These are phyloP conservation scores for Fusarium hostae DNA, from an alignment of 2,329 filamentous ascomycete species.

Conservation along the genomic window DNA sequence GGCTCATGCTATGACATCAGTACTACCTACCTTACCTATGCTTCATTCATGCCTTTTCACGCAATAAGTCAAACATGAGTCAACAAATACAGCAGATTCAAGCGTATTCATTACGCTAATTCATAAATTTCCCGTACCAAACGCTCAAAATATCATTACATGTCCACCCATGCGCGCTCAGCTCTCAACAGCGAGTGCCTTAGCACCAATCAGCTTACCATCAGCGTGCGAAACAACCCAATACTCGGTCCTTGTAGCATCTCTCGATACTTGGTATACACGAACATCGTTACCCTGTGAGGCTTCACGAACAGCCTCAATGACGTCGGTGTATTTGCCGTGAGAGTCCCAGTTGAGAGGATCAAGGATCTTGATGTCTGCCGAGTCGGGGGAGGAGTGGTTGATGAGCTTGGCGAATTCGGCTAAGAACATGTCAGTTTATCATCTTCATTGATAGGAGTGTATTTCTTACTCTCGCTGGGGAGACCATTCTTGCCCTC, in stretches of 20 bases:
- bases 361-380: slow-evolving; percentile 72
- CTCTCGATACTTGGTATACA: slow-evolving; percentile 77
- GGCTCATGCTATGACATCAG: not conserved
- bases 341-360: slow-evolving; percentile 77
- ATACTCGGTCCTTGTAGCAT: slow-evolving; percentile 76
- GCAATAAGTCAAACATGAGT: not conserved
- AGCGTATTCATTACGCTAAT: not conserved
- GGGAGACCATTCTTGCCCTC: slow-evolving; percentile 63
- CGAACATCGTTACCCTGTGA: slow-evolving; percentile 74
- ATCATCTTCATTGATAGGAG: not conserved
- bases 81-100: not conserved
- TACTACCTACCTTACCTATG: not conserved
- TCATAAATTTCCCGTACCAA: not conserved
- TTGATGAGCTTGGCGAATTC: slow-evolving; percentile 76
- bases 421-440: slow-evolving; percentile 56
- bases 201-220: slow-evolving; percentile 77
- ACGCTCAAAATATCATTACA: not conserved
- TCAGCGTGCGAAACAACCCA: slow-evolving; percentile 77
- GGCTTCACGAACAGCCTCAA: slow-evolving; percentile 75
- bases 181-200: slow-evolving; percentile 79
- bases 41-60: not conserved
- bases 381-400: slow-evolving; percentile 63
- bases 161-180: slow-evolving; percentile 9
- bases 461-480: slow-evolving; percentile 65
- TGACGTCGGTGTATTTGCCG: slow-evolving; percentile 74